Conservation (phyloP, 2,329 filamentous ascomycete species). For the Cordyceps sp. region DNA sequence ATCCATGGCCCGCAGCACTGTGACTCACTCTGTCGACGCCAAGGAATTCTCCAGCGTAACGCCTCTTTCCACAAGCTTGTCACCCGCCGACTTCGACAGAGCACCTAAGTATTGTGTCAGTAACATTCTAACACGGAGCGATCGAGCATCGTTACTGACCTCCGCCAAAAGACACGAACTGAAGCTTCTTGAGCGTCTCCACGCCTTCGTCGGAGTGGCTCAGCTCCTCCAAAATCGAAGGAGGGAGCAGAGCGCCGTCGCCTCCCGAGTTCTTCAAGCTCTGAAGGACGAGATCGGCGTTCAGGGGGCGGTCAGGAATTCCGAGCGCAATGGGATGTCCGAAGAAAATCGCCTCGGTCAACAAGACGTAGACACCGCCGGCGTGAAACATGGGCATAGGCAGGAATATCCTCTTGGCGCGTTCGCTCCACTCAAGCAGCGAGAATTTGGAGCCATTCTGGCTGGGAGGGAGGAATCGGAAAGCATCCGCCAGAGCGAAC, state of each 20-base stretch:
- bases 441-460: background rate
- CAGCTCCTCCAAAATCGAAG: constrained; percentile 26
- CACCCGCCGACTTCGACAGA: constrained; percentile 18
- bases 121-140: too few relatives aligned
- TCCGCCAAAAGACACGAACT: constrained; percentile 19
- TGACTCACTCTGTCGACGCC: constrained; percentile 23
- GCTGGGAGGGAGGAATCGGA: constrained; percentile 8
- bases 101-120: constrained; percentile 11
- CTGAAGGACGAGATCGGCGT: constrained; percentile 15
- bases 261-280: constrained; percentile 12
- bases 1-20: too few relatives aligned
- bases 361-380: constrained; percentile 11
- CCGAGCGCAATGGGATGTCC: constrained; percentile 10
- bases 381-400: constrained; percentile 23
- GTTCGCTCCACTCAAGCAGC: constrained; percentile 1
- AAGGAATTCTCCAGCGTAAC: constrained; percentile 19
- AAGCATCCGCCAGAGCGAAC: constrained; percentile 16
- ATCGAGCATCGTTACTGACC: constrained; percentile 10
- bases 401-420: constrained; percentile 2
- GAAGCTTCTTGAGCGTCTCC: constrained; percentile 14
- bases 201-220: constrained; percentile 14
- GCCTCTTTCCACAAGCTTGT: constrained; percentile 18
- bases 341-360: constrained; percentile 12
- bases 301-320: constrained; percentile 15
- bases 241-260: constrained; percentile 16